Conservation (phyloP, 75 land plant genomes). For the Pinus taeda region DNA sequence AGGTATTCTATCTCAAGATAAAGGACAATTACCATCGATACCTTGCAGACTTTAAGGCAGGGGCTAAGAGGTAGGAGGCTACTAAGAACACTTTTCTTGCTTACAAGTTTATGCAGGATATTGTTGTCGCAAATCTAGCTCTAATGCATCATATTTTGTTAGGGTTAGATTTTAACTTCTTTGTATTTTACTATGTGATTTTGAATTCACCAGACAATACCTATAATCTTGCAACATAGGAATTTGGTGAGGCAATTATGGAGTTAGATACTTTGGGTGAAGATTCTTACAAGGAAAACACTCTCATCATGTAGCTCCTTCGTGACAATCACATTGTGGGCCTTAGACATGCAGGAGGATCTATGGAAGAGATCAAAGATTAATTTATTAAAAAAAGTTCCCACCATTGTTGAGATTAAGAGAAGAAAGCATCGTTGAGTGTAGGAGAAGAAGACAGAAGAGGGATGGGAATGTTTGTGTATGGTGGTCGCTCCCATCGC, state of each 20-base stretch:
- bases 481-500: too few species aligned
- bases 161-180: conserved; percentile 49
- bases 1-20: conserved; percentile 37
- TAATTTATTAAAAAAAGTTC: too few species aligned
- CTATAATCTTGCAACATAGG: conserved; percentile 44
- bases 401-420: too few species aligned
- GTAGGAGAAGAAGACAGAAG: too few species aligned
- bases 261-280: conserved; percentile 50
- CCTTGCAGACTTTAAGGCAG: not conserved
- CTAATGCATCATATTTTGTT: conserved; percentile 52
- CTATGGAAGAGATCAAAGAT: too few species aligned
- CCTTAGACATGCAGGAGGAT: conserved; percentile 27
- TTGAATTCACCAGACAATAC: conserved; percentile 55
- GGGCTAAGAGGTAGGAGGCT: too few species aligned
- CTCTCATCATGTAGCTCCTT: conserved; percentile 48
- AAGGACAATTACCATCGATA: conserved; percentile 59
- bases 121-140: conserved; percentile 37
- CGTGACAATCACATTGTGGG: conserved; percentile 56
- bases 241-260: conserved; percentile 68
- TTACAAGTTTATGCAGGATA: conserved; percentile 7
- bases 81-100: too few species aligned
- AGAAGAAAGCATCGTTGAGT: too few species aligned
- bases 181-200: conserved; percentile 55
- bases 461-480: too few species aligned
- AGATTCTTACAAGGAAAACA: conserved; percentile 58